Conservation (phyloP, 108 stramenopile genomes). For the Schizochytrium sp. region DNA sequence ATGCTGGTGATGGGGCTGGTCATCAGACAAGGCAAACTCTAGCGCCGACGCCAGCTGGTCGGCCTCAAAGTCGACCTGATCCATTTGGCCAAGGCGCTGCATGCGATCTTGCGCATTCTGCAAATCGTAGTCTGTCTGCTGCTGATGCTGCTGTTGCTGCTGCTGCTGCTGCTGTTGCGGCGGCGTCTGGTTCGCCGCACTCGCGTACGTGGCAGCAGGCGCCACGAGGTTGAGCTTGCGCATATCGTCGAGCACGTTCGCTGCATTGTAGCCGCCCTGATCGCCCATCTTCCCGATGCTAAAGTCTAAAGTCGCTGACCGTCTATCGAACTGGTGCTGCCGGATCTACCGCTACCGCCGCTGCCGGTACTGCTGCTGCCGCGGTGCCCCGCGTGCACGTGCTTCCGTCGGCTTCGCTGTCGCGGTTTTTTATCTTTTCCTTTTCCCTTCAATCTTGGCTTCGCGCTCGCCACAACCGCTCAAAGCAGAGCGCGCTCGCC, state of each 20-base stretch:
- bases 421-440: no score
- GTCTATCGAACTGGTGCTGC: no score
- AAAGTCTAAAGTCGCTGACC: no score
- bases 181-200: neutral
- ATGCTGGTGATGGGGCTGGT: neutral
- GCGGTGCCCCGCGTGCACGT: no score
- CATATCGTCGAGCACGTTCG: neutral
- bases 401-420: no score
- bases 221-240: neutral
- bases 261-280: neutral
- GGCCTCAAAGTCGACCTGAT: neutral
- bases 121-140: neutral
- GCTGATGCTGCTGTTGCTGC: neutral
- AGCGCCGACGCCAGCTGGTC: slow-evolving; percentile 15
- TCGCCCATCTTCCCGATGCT: no score
- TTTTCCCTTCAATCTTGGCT: no score
- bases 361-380: no score
- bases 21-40: neutral
- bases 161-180: slow-evolving; percentile 14
- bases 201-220: neutral
- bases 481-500: no score
- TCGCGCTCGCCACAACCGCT: no score
- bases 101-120: neutral
- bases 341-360: no score
- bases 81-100: neutral